Evolutionary conservation across 768 basidiomycete genomes (phyloP).

Genomic region (Tricholoma sp.): DNA sequence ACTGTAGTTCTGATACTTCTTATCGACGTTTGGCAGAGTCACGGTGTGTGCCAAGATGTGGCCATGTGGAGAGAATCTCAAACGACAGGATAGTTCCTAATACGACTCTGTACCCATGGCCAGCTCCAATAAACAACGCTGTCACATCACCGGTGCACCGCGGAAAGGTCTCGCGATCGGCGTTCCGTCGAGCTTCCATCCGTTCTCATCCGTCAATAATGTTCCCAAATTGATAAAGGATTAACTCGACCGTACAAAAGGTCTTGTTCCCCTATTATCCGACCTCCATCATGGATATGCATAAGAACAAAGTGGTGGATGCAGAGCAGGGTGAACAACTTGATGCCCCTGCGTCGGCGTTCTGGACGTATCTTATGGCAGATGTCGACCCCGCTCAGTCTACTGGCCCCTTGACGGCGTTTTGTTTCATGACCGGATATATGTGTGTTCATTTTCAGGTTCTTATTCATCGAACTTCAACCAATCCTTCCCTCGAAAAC

Average conservation of each 20-base stretch:
- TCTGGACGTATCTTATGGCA: constrained; percentile 33
- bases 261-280: neutral
- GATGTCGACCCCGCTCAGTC: constrained; percentile 51
- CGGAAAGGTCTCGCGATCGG: too few relatives aligned
- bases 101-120: too few relatives aligned
- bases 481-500: neutral
- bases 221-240: neutral
- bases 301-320: constrained; percentile 1
- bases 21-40: too few relatives aligned
- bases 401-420: constrained; percentile 52
- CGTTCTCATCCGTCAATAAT: neutral
- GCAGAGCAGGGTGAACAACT: constrained; percentile 2
- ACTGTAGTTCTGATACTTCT: too few relatives aligned
- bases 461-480: neutral
- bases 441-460: constrained; percentile 41
- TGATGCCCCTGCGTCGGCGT: constrained; percentile 14
- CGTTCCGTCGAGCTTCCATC: neutral
- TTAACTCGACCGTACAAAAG: neutral
- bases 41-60: too few relatives aligned
- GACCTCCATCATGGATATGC: neutral
- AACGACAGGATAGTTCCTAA: too few relatives aligned
- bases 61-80: too few relatives aligned
- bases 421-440: constrained; percentile 78
- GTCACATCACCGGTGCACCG: too few relatives aligned
- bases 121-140: too few relatives aligned